Base-by-base conservation (phyloP, 2,329 filamentous ascomycete species). In the Colletotrichum cuscutae region DNA sequence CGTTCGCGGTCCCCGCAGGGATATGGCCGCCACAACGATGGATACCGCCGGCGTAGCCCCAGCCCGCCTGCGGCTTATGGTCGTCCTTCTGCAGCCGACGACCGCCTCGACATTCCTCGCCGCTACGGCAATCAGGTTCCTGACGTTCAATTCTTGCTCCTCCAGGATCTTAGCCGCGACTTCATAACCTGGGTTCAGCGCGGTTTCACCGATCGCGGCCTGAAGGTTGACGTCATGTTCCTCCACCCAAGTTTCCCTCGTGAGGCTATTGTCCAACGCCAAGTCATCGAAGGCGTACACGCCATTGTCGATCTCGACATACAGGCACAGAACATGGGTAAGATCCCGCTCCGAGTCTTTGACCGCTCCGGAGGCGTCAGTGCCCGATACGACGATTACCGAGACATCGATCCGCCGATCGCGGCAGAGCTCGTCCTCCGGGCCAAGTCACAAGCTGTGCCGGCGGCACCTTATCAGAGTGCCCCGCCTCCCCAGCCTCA, bases 261-360 rank as follows among this genome's bases (percentile, higher is more conserved):
- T 32, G 64, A 93, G 46, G 90, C 92, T 5, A 91, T 98, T n/a
- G 90, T 98, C 65, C 92, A 94, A 76, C 89, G 94, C 65, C 95
- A 98, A 80, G 94, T 97, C 49, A 85, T 95, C 12, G 95, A 98
- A 81, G 96, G 97, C 22, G 96, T 98, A 1, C 89, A 94, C 64
- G 96, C 93, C 9, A 93, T 98, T 15, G 91, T 94, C 5, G 92
- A 95, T 77, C 88, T 98, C 15, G 91, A 93, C 73, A 86, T 90
- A 63, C 86, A 87, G 58, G 90, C 94, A 26, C 93, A 97, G 78
- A 86, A 87, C 42, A 88, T 88, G 1, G 91, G 91, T 75, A 95
- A 92, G 79, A 93, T 98, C 63, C 90, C 93, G 0, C 85, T 98
- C 3, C 94, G 96, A 77, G 90, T 97, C 6, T 98, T 98, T 79